Evolutionary conservation across 768 basidiomycete species (phyloP).

Genomic region (Termitomyces sp.): DNA sequence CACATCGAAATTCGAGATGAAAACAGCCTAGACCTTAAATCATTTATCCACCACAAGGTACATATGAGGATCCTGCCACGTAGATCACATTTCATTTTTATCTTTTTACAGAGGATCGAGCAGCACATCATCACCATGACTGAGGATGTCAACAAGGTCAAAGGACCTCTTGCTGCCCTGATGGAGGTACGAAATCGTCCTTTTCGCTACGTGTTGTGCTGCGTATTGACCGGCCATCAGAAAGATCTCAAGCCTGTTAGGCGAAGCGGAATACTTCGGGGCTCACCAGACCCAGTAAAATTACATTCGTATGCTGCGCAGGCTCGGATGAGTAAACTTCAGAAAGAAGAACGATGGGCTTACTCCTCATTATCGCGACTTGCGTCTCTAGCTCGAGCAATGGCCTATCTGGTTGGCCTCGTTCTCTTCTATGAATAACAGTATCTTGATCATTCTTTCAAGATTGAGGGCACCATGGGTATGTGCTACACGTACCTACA

Average conservation of each 20-base stretch:
- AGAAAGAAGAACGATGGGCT: conserved; percentile 40
- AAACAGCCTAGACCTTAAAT: conserved; percentile 76
- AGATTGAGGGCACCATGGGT: conserved; percentile 79
- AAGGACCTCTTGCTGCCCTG: conserved; percentile 59
- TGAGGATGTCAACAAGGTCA: conserved; percentile 57
- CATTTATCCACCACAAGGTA: conserved; percentile 87
- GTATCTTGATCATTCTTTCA: conserved; percentile 1
- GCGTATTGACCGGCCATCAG: conserved; percentile 13
- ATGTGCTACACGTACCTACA: conserved; percentile 71
- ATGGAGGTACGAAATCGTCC: conserved; percentile 56
- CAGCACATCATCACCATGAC: conserved; percentile 75
- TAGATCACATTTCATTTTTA: not conserved
- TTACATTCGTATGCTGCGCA: conserved; percentile 65
- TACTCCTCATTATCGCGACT: conserved; percentile 47
- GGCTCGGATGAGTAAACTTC: conserved; percentile 32
- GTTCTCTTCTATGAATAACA: not conserved
- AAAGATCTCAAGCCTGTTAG: conserved; percentile 27
- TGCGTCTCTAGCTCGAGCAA: conserved; percentile 62
- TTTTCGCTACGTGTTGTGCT: not conserved
- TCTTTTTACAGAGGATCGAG: conserved; percentile 50
- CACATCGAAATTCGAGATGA: conserved; percentile 94
- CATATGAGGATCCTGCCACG: not conserved
- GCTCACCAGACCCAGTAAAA: conserved; percentile 44
- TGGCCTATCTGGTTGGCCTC: conserved; percentile 76
- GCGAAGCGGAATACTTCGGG: conserved; percentile 37